Base-by-base conservation (phyloP, 371 early-diverging fungal species). In the Mortierella sp. region DNA sequence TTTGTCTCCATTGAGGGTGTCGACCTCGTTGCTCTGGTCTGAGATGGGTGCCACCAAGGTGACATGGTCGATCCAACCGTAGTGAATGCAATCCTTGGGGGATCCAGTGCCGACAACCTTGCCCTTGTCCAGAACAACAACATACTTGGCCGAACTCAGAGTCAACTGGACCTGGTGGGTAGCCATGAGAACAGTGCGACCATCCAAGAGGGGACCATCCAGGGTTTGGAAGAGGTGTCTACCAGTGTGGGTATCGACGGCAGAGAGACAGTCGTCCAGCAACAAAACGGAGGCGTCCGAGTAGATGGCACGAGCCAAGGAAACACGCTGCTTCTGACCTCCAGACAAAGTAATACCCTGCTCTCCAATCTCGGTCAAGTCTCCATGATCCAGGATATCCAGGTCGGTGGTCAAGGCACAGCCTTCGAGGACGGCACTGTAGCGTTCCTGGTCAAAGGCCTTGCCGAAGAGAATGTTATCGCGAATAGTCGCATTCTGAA, bases 321-420 rank as follows among this genome's bases (percentile, higher is more conserved):
- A 87, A 11, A 96, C 92, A 70, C 95, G 92, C 64, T 94, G 94
- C 76, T 93, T 93, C 77, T 94, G 95, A 40, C 95, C 94, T 61
- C 94, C 95, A 1, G 92, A 92, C 19, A 95, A 77, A 6, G 93
- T 91, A 50, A 94, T 90, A 16, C 95, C 95, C 50, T 92, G 92
- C 78, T 97, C 98, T 41, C 98, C 98, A 78, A 98, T 93, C 87
- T 97, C 96, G 0, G 98, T 98, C 80, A 85, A 68, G 79, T 99
- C 99, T 44, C 97, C 97, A 61, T 91, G 91, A 37, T 92, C 91
- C 5, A 99, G 83, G 65, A 92, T 91, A 19, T 93, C 88, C 61
- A 98, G 86, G 77, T 98, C 98, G 9, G 92, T 86, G 45, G 85
- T 78, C 37, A 94, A 86, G 29, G 93, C 93, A 58, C 93, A 93